Percentiles rank a stretch among this genome's conserved stretches.
These are phyloP conservation scores for Fusarium sp. DNA, from an alignment of 2,329 filamentous ascomycete genomes.

Conservation along the genomic window DNA sequence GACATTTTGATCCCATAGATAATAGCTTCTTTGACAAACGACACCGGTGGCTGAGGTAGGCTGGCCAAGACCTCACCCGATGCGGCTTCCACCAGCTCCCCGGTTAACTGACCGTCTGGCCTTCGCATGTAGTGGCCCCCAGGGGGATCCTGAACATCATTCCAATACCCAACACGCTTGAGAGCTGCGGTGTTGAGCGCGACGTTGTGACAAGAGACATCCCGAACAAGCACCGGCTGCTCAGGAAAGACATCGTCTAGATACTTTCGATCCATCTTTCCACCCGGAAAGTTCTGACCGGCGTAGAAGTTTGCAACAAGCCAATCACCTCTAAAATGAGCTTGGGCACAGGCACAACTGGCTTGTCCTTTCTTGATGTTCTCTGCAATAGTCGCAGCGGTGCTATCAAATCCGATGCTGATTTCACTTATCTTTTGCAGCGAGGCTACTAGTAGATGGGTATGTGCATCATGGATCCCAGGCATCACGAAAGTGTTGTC, in stretches of 20 bases:
- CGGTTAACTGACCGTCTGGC: background rate
- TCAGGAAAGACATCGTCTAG: background rate
- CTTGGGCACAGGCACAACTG: background rate
- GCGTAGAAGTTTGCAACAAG: background rate
- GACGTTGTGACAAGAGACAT: background rate
- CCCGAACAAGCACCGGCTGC: background rate
- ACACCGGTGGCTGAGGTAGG: background rate
- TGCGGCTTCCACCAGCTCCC: background rate
- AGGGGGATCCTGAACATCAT: background rate
- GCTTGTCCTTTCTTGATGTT: background rate
- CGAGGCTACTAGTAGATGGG: background rate
- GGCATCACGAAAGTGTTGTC: background rate
- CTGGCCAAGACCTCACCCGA: background rate
- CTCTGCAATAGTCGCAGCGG: background rate
- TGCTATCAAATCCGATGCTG: background rate
- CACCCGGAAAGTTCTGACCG: background rate
- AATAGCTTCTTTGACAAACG: background rate
- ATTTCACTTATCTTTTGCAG: background rate
- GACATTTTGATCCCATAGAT: background rate
- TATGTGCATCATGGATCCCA: background rate
- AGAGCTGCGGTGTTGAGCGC: background rate
- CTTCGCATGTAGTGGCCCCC: background rate
- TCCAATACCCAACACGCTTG: background rate
- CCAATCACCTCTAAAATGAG: background rate
- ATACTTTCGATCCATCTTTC: background rate